A percentile compares a stretch with the other conserved stretches of the same genome.
Evolutionary conservation across 1,139 yeast species (phyloP).

Genomic region (Candida tetrigidarum): DNA sequence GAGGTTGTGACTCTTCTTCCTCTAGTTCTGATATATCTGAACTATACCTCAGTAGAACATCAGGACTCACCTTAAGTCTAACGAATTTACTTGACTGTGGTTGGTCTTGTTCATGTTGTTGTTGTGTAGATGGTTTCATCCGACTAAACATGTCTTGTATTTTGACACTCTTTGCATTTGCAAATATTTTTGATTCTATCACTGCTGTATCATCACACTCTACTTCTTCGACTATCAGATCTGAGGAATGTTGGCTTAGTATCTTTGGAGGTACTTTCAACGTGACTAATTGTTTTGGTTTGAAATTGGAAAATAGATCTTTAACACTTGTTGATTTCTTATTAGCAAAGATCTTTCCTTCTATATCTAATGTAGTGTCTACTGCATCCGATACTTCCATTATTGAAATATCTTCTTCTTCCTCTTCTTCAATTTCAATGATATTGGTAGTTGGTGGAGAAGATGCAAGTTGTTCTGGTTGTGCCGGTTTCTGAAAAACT

Average conservation of each 20-base stretch:
- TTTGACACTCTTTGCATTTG: slow-evolving; percentile 5
- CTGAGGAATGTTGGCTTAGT: background rate
- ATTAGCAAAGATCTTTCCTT: slow-evolving; percentile 32
- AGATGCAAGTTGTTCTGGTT: background rate
- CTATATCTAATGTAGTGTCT: slow-evolving; percentile 27
- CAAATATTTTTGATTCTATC: slow-evolving; percentile 14
- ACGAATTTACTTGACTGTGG: slow-evolving; percentile 3
- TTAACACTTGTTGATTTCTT: slow-evolving; percentile 29
- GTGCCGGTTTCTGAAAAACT: background rate
- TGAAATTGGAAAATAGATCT: slow-evolving; percentile 21
- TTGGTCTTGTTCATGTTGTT: slow-evolving; percentile 11
- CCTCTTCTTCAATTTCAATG: background rate
- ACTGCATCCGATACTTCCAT: slow-evolving; percentile 5
- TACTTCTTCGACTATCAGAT: background rate
- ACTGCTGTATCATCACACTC: background rate
- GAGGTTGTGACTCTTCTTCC: background rate
- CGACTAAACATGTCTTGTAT: slow-evolving; percentile 11
- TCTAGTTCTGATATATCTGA: slow-evolving; percentile 4
- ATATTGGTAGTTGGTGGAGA: background rate
- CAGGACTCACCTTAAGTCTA: slow-evolving; percentile 8
- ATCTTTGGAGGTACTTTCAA: slow-evolving; percentile 1
- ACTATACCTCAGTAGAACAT: slow-evolving; percentile 1
- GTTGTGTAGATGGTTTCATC: no score
- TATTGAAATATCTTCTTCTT: background rate
- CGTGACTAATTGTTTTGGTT: slow-evolving; percentile 7